Evolutionary conservation across 345 rosid species (phyloP), one percentile per base, ranked within the genome.

Genomic region (Acer yangbiense): DNA sequence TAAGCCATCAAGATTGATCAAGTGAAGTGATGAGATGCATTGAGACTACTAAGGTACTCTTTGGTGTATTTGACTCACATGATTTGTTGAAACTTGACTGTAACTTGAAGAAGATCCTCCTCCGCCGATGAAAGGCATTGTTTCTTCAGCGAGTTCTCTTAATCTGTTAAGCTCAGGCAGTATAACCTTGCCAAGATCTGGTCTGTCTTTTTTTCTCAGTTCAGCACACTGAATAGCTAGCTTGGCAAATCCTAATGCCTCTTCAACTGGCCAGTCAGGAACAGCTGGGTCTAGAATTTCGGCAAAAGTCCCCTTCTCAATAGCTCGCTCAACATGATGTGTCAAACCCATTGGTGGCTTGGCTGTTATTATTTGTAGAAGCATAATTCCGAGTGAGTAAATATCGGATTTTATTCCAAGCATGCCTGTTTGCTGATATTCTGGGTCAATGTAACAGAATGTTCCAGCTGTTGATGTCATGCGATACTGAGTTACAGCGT

Each of bases 391-490:
- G 0, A 92, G 85, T 0, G 98, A 91, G 85, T 96, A 96, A 18
- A 94, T 76, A 79, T 96, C 98, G 11, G 99, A 94, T 80, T 88
- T 94, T 48, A 82, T 84, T 6, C 98, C 97, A 7, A 96, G 88
- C 97, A 92, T 91, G 76, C 98, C 94, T 1, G 98, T 92, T 77
- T 94, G 97, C 71, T 91, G 99, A 68, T 96, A 96, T 29, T 96
- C 97, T 1, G 99, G 99, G 78, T 96, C 98, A 50, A 96, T 94
- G 80, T 96, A 96, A 75, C 92, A 96, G 82, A 96, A 88, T 41
- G 98, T 96, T 82, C 98, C 97, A 6, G 99, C 99, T 1, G 98
- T 87, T 78, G 98, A 74, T 0, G 99, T 96, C 95, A 96, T 86
- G 63, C 89, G 91, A 44, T 92, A 92, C 76, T 94, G 98, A 35